Base-by-base conservation (phyloP, 2,329 filamentous ascomycete species). In the Pseudonectria buxi region DNA sequence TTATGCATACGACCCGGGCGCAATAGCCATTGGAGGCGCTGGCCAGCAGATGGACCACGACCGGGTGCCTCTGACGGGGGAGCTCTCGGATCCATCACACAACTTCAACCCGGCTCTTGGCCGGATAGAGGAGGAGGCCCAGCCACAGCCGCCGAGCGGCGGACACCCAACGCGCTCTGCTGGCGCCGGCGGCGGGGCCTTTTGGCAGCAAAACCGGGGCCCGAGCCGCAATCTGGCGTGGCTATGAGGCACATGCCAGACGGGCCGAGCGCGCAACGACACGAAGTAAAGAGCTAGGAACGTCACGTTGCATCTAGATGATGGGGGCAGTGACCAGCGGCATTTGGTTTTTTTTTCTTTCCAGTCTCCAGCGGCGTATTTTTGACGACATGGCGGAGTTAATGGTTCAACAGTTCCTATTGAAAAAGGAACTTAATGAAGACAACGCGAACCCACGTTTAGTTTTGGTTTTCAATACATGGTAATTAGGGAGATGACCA, bases 121-220 rank as follows among this genome's bases (percentile, higher is more conserved):
- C 58, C 43, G 49, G 29, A 47, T 58, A 28, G 40, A 57, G 36
- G 56, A 65, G 51, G 49, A 62, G 13, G 44, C 36, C 46, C 43
- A 9, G 38, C 36, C 14, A 43, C 41, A 16, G 40, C 55, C 28
- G 26, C 43, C 29, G 30, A 35, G 16, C 4, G 39, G 43, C 30
- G 35, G 37, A 10, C 33, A 26, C 11, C 33, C 46, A 10, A 46
- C 48, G 26, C 43, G 44, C 14, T 22, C 18, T 9, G 41, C 18
- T 9, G 41, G 53, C 18, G 44, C 44, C 6, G 58, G 57, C 3
- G 55, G 62, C 15, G 55, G 67, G 28, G 69, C 69, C 5, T 54
- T 75, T 26, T 75, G 71, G 71, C 71, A 75, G 54, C 71, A 75
- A 55, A 72, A 72, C 33, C 59, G 70, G 37, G 61, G 63, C 36